Evolutionary conservation across 164 flowering plant species (phyloP).

Genomic region (Platanus orientalis): DNA sequence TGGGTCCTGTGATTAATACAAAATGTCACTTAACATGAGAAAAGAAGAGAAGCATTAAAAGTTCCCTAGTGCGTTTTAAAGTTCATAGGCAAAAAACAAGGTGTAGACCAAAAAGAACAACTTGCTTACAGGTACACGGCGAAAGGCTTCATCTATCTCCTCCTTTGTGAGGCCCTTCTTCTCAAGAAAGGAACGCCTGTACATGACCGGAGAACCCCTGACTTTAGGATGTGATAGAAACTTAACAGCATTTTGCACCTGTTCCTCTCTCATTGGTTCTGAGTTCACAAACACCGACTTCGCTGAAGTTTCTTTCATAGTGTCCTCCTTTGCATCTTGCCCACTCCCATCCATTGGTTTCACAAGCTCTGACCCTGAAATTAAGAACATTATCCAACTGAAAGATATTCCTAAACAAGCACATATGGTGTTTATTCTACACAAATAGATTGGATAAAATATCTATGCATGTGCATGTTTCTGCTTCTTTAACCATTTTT

Average conservation of each 20-base stretch:
- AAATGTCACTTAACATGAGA: neutral
- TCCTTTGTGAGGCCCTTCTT: constrained; percentile 94
- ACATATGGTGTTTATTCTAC: neutral
- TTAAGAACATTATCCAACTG: constrained; percentile 8
- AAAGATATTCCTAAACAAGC: neutral
- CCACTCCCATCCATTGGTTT: constrained; percentile 30
- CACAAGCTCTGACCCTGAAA: constrained; percentile 33
- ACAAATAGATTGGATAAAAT: neutral
- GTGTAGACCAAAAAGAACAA: constrained; percentile 3
- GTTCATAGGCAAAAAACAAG: neutral
- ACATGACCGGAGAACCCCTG: constrained; percentile 83
- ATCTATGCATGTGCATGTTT: neutral
- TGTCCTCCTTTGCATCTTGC: constrained; percentile 34
- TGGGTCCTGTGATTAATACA: constrained; percentile 52
- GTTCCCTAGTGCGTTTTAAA: neutral
- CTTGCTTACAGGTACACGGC: constrained; percentile 81
- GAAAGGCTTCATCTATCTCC: constrained; percentile 98
- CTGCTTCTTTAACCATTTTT: neutral
- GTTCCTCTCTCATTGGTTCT: constrained; percentile 95
- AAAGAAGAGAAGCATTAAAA: neutral
- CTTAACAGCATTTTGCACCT: constrained; percentile 94
- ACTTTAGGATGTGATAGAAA: constrained; percentile 95
- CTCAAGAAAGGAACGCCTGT: constrained; percentile 92
- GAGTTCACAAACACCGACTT: constrained; percentile 80
- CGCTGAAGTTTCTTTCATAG: constrained; percentile 30